phyloP scores from a whole-genome alignment of 2,329 filamentous ascomycete genomes.

The Cytospora chrysosperma region DNA sequence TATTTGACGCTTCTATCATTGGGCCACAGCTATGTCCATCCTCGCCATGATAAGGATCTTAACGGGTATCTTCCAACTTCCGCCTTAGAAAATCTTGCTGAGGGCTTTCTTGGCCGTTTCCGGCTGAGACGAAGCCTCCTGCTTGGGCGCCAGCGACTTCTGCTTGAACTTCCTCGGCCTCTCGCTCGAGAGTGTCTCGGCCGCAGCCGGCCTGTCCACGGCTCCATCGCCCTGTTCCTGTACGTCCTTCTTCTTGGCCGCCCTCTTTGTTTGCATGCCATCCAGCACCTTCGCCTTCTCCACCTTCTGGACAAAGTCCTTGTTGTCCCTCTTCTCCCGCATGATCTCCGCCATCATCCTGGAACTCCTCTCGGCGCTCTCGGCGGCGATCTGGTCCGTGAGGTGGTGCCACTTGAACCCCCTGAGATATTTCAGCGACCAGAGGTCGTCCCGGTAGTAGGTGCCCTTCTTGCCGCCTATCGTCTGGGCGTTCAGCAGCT shows the following conservation, averaged over 20 bases:
- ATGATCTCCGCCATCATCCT: conserved; percentile 76
- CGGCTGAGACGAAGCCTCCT: conserved; percentile 44
- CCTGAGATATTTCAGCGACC: conserved; percentile 78
- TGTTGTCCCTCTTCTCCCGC: conserved; percentile 75
- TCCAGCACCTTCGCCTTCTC: conserved; percentile 78
- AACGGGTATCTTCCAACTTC: not conserved
- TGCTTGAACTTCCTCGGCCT: conserved; percentile 63
- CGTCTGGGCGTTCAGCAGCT: conserved; percentile 72
- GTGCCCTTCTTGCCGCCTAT: conserved; percentile 82
- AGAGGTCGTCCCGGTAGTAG: conserved; percentile 83
- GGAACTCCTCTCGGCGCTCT: conserved; percentile 76
- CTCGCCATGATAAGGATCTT: not conserved
- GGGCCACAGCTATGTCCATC: not conserved
- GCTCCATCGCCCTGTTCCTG: conserved; percentile 33
- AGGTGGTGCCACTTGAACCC: conserved; percentile 80
- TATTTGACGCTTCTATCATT: not conserved
- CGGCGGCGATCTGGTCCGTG: conserved; percentile 75
- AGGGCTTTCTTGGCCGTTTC: conserved; percentile 59
- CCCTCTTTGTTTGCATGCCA: conserved; percentile 64
- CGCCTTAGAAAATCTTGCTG: conserved; percentile 61
- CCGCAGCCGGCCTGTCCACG: conserved; percentile 27
- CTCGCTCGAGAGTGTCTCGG: conserved; percentile 28
- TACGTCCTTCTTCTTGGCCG: conserved; percentile 42
- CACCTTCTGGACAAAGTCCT: conserved; percentile 75
- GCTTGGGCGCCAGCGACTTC: conserved; percentile 56